Evolutionary conservation across 148 eudicot genomes (phyloP), one percentile per base, ranked within the genome.

Genomic region (Cornus controversa): DNA sequence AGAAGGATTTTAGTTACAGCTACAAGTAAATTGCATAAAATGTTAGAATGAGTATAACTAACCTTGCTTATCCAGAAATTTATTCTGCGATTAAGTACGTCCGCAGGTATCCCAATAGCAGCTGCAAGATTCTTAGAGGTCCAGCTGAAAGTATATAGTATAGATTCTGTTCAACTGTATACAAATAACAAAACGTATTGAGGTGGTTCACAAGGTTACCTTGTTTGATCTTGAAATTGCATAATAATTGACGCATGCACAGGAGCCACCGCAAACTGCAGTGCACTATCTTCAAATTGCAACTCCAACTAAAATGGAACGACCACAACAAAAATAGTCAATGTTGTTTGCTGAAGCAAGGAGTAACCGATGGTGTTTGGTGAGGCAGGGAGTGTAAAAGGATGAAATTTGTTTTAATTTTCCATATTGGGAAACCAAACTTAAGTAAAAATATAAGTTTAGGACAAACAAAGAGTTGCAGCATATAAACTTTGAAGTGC

Each of bases 1-100:
- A 66, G 22, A 75, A 66, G 14, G 9, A 7, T 64, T 63, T 75
- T 23, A 4, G 29, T 53, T 37, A 68, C 64, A 6, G 31, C 71
- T 47, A 24, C 27, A 53, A 70, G 45, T 23, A 15, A 60, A 22
- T 70, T 40, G 58, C 42, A 34, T 71, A 50, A n/a, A 29, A 47
- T 45, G 15, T 57, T 66, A 45, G 66, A 29, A 65, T 22, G 70
- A 74, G 58, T 18, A 22, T 71, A 31, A 45, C 76, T 70, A 69
- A 96, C 99, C 97, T 96, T 96, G 92, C 91, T 93, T 84, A 96
- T 86, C 99, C 99, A 96, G 82, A 93, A 96, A 78, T 85, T 86
- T 78, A 93, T 90, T 81, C 94, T 90, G 77, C 92, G 86, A 76
- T 84, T 90, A 60, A 96, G 88, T 71, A 87, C 77, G 83, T 96